Evolutionary conservation across 768 basidiomycete species (phyloP).

Genomic region (button mushroom (Agaricus bisporus)): DNA sequence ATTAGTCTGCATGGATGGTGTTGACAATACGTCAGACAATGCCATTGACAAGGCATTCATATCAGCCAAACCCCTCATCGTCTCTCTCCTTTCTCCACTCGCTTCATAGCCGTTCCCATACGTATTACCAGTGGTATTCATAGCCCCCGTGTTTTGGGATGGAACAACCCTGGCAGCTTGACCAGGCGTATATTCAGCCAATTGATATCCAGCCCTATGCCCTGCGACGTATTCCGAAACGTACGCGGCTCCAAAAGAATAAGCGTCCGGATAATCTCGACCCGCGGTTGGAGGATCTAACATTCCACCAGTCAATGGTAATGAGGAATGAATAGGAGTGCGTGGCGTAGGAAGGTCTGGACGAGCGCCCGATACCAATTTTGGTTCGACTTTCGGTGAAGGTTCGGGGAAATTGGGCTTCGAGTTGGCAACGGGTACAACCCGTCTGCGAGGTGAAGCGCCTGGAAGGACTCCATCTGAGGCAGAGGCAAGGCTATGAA

Average conservation of each 20-base stretch:
- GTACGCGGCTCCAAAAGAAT: slow-evolving; percentile 17
- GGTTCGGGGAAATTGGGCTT: background rate
- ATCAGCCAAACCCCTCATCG: background rate
- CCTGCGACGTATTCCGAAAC: slow-evolving; percentile 21
- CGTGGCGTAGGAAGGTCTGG: slow-evolving; percentile 9
- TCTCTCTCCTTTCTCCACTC: slow-evolving; percentile 6
- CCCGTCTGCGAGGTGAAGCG: slow-evolving; percentile 4
- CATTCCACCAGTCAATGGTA: background rate
- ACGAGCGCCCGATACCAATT: slow-evolving; percentile 1
- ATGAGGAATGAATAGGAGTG: slow-evolving; percentile 15
- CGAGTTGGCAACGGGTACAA: slow-evolving; percentile 3
- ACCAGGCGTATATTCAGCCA: slow-evolving; percentile 7
- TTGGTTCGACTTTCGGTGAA: background rate
- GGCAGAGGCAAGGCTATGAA: background rate
- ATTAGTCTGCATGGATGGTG: background rate
- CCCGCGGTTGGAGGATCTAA: background rate
- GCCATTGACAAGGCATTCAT: background rate
- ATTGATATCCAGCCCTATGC: slow-evolving; percentile 19
- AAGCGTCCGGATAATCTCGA: slow-evolving; percentile 18
- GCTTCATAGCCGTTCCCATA: background rate
- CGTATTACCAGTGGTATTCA: background rate
- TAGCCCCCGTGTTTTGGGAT: background rate
- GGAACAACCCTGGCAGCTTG: background rate
- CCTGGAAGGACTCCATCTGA: slow-evolving; percentile 3
- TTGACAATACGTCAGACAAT: background rate